Percentiles rank a stretch among this genome's conserved stretches.
phyloP scores from a whole-genome alignment of 1,139 yeast species.

The Pichia norvegensis region DNA sequence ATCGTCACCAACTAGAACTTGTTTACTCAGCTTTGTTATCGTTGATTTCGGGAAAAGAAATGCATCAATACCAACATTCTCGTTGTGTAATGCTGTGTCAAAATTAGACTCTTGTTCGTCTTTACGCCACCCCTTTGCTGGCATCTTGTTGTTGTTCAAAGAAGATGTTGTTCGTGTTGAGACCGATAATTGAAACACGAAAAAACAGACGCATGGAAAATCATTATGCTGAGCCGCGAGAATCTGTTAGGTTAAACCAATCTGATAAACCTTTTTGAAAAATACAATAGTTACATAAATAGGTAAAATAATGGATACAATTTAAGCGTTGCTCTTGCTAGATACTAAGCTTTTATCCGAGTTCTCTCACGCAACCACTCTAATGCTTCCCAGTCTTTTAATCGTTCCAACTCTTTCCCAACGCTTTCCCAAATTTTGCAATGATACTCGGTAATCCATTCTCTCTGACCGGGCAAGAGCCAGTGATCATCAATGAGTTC shows the following conservation, averaged over 20 bases:
- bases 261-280: too few species aligned
- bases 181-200: background rate
- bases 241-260: too few species aligned
- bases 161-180: background rate
- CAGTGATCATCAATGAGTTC: slow-evolving; percentile 37
- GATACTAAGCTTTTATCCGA: too few species aligned
- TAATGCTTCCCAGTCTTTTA: slow-evolving; percentile 30
- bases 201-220: background rate
- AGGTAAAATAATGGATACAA: too few species aligned
- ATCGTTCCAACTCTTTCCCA: slow-evolving; percentile 24
- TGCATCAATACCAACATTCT: slow-evolving; percentile 55
- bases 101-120: slow-evolving; percentile 54
- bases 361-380: slow-evolving; percentile 49
- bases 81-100: slow-evolving; percentile 44
- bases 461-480: slow-evolving; percentile 35
- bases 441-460: slow-evolving; percentile 48
- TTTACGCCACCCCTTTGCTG: slow-evolving; percentile 80
- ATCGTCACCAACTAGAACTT: slow-evolving; percentile 26
- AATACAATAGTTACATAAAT: too few species aligned
- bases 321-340: too few species aligned
- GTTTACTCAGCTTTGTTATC: slow-evolving; percentile 51
- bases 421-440: slow-evolving; percentile 33
- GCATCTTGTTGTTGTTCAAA: slow-evolving; percentile 38
- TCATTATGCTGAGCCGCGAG: too few species aligned
- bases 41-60: slow-evolving; percentile 61